Percentiles rank a stretch among this genome's conserved stretches.
phyloP scores from a whole-genome alignment of 2,329 filamentous ascomycete species.

The Didymellaceae sp. region DNA sequence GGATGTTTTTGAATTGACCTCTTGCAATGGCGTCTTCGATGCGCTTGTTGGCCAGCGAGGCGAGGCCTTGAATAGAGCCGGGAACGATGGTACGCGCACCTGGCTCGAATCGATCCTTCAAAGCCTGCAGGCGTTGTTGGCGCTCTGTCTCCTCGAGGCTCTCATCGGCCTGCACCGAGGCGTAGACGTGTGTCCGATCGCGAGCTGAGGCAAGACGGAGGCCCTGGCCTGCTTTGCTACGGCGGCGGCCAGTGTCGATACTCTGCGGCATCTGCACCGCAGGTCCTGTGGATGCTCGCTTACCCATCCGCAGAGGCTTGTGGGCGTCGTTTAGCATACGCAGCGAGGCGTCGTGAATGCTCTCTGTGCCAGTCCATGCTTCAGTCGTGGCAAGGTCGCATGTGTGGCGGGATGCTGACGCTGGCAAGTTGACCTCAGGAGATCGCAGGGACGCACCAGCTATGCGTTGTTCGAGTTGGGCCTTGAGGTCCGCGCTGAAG shows the following conservation, averaged over 20 bases:
- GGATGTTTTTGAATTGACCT: conserved; percentile 87
- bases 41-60: conserved; percentile 83
- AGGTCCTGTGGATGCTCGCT: conserved; percentile 25
- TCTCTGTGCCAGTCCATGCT: conserved; percentile 82
- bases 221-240: conserved; percentile 44
- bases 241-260: conserved; percentile 48
- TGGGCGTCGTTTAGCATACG: conserved; percentile 75
- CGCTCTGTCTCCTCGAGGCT: conserved; percentile 73
- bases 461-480: conserved; percentile 64
- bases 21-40: conserved; percentile 94
- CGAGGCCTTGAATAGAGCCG: conserved; percentile 76
- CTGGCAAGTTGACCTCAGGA: conserved; percentile 60
- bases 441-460: conserved; percentile 63
- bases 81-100: conserved; percentile 76
- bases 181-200: conserved; percentile 64
- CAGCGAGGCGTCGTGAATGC: conserved; percentile 74
- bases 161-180: conserved; percentile 57
- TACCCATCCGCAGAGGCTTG: conserved; percentile 55
- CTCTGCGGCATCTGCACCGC: conserved; percentile 34
- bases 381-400: conserved; percentile 70
- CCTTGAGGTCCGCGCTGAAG: conserved; percentile 67
- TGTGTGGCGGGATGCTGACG: conserved; percentile 71
- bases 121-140: conserved; percentile 72
- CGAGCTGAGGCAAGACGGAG: conserved; percentile 62
- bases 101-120: conserved; percentile 81